Evolutionary conservation across 441 rosid species (phyloP).

Genomic region (Gossypium gossypioides): DNA sequence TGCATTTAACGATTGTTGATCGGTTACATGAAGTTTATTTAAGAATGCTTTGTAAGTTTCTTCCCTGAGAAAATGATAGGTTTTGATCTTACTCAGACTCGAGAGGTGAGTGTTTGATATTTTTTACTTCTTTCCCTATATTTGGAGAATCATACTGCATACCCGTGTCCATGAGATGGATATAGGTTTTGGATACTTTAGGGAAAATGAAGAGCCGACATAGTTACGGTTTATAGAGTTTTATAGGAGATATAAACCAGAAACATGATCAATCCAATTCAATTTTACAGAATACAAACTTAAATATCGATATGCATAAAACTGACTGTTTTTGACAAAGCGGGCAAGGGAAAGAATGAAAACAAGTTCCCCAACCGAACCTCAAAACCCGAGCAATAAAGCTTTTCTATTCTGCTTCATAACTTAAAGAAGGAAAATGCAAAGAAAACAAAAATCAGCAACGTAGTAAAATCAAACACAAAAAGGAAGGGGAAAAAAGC

Average conservation of each 20-base stretch:
- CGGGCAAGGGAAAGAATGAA: conserved; percentile 29
- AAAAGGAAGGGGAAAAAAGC: not conserved
- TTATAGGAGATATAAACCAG: not conserved
- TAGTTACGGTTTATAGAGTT: not conserved
- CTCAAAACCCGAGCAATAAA: conserved; percentile 17
- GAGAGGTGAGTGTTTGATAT: not conserved
- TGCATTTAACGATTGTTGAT: not conserved
- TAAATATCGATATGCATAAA: not conserved
- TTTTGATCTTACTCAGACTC: not conserved
- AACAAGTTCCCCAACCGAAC: conserved; percentile 28
- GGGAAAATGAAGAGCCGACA: not conserved
- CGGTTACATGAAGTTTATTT: not conserved
- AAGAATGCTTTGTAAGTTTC: not conserved
- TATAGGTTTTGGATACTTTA: not conserved
- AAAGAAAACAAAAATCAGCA: not conserved
- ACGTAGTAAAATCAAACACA: not conserved
- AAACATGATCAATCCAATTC: not conserved
- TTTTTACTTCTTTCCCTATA: not conserved
- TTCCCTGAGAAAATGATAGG: not conserved
- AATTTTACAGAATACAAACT: conserved; percentile 9
- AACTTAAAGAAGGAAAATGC: conserved; percentile 8
- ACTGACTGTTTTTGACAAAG: conserved; percentile 7
- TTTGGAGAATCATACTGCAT: not conserved
- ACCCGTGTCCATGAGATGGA: not conserved
- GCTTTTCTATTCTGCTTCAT: conserved; percentile 15